Percentiles rank a stretch among this genome's conserved stretches.
These are phyloP conservation scores for Neospora caninum DNA, from an alignment of 169 alveolate genomes.

Conservation along the genomic window DNA sequence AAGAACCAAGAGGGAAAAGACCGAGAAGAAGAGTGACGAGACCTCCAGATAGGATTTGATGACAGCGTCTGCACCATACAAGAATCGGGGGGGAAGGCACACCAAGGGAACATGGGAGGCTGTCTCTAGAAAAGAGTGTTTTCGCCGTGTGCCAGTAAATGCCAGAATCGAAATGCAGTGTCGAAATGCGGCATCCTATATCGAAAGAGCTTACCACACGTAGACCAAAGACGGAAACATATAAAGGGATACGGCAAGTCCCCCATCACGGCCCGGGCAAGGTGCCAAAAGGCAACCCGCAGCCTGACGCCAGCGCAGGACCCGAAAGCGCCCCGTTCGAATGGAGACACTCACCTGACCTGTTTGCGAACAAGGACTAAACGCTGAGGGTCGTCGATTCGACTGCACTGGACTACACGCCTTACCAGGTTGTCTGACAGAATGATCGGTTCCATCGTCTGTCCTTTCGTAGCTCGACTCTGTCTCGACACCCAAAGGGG, in stretches of 20 bases:
- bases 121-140: neutral
- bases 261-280: too few relatives aligned
- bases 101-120: neutral
- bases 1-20: neutral
- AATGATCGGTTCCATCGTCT: neutral
- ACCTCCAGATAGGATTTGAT: neutral
- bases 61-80: neutral
- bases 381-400: too few relatives aligned
- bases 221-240: too few relatives aligned
- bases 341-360: neutral
- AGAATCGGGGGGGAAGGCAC: neutral
- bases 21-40: slow-evolving; percentile 1
- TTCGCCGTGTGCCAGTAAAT: too few relatives aligned
- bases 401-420: neutral
- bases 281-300: too few relatives aligned
- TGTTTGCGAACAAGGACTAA: too few relatives aligned
- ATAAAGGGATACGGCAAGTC: too few relatives aligned
- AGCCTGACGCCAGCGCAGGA: too few relatives aligned
- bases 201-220: too few relatives aligned
- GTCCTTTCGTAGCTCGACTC: neutral
- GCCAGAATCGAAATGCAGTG: too few relatives aligned
- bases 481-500: neutral
- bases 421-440: neutral
- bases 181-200: too few relatives aligned
- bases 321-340: neutral